Conservation (phyloP, 257 asterid species). For the Leonotis leonurus region DNA sequence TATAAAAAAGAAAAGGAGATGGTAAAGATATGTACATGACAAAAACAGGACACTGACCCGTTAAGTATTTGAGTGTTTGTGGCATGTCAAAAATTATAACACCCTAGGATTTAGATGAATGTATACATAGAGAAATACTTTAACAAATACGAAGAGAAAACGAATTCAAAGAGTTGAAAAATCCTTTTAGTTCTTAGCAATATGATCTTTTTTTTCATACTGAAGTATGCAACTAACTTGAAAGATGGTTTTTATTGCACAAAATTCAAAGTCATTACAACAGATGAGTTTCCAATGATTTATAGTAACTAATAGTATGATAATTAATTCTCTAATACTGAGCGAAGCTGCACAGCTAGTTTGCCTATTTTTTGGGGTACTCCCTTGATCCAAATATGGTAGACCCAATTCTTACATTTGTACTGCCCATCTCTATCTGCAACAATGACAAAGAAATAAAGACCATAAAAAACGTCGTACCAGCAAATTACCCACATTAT, state of each 20-base stretch:
- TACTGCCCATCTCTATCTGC: conserved; percentile 97
- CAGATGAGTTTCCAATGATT: neutral
- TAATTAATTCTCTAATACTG: neutral
- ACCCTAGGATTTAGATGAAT: too few relatives aligned
- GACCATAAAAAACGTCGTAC: neutral
- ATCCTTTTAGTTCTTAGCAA: too few relatives aligned
- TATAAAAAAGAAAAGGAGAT: too few relatives aligned
- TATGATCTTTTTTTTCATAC: neutral
- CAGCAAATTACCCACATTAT: neutral
- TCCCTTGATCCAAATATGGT: conserved; percentile 95
- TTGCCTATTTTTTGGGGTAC: conserved; percentile 47
- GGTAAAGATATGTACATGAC: too few relatives aligned
- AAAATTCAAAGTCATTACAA: too few relatives aligned
- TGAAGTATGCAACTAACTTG: neutral
- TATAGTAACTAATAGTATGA: neutral
- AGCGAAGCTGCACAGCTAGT: conserved; percentile 10
- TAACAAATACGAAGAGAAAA: too few relatives aligned
- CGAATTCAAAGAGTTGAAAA: too few relatives aligned
- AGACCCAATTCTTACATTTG: conserved; percentile 92
- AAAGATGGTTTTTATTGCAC: too few relatives aligned
- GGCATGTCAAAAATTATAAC: too few relatives aligned
- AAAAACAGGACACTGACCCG: too few relatives aligned
- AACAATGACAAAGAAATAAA: conserved; percentile 13
- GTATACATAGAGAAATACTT: too few relatives aligned
- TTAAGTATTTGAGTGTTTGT: too few relatives aligned